Percentiles rank a stretch among this genome's conserved stretches.
phyloP scores from a whole-genome alignment of 441 rosid genomes.

The Sinapis alba region DNA sequence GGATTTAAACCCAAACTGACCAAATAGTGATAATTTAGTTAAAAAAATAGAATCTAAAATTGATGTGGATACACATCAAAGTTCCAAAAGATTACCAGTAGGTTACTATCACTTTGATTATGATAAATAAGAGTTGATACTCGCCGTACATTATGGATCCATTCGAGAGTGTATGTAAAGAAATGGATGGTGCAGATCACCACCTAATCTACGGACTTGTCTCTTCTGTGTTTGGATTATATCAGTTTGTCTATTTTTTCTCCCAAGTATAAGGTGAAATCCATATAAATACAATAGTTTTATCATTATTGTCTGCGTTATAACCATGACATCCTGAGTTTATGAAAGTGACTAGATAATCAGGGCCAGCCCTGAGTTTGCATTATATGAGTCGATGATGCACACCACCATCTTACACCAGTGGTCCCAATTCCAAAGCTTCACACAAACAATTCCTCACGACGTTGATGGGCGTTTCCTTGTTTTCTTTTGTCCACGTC shows the following conservation, averaged over 20 bases:
- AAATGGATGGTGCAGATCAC: background rate
- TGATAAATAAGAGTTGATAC: background rate
- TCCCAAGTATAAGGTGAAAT: constrained; percentile 10
- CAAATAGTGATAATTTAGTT: no score
- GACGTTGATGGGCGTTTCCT: no score
- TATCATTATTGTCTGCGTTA: background rate
- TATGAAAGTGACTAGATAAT: background rate
- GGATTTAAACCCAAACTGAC: no score
- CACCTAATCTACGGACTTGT: background rate
- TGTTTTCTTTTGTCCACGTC: background rate
- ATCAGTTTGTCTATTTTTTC: background rate
- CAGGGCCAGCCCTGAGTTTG: background rate
- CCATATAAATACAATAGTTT: background rate
- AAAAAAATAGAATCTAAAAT: no score
- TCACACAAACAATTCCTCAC: background rate
- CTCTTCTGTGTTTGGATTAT: background rate
- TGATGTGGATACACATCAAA: no score
- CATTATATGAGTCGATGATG: background rate
- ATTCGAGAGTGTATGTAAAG: background rate
- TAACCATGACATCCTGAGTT: background rate
- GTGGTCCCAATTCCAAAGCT: background rate
- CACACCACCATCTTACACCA: background rate
- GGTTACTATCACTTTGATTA: no score
- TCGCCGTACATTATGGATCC: background rate
- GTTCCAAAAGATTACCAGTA: no score